Evolutionary conservation across 164 flowering plant genomes (phyloP).

Genomic region (Vitis labrusca): DNA sequence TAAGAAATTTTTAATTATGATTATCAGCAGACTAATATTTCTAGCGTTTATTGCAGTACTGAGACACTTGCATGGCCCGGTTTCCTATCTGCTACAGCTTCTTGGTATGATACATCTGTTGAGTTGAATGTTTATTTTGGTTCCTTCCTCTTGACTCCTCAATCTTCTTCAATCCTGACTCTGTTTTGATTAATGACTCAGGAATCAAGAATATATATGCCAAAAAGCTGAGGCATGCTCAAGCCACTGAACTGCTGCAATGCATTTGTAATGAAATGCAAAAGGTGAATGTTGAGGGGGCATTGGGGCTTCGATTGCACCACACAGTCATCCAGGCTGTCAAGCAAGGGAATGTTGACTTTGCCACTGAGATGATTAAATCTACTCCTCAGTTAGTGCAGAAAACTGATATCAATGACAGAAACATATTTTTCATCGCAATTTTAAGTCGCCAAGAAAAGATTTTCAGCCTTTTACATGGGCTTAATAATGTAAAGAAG

Average conservation of each 20-base stretch:
- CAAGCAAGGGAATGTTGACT: conserved; percentile 24
- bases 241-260: conserved; percentile 10
- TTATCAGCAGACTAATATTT: too few relatives aligned
- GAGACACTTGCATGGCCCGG: neutral
- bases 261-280: neutral
- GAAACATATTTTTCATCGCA: conserved; percentile 18
- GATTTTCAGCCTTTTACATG: conserved; percentile 24
- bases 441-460: conserved; percentile 23
- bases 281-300: neutral
- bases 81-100: neutral
- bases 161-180: neutral
- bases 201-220: conserved; percentile 13
- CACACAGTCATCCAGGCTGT: conserved; percentile 15
- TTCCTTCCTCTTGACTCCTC: neutral
- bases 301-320: neutral
- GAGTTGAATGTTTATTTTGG: neutral
- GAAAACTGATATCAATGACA: neutral
- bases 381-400: conserved; percentile 12
- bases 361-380: conserved; percentile 3
- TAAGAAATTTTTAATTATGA: too few relatives aligned
- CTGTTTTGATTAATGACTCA: neutral
- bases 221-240: conserved; percentile 14
- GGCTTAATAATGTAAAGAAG: conserved; percentile 9
- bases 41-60: neutral
- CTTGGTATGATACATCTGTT: neutral